These are phyloP conservation scores for Hyaloperonospora arabidopsidis DNA, from an alignment of 352 stramenopile genomes.

Conservation along the genomic window DNA sequence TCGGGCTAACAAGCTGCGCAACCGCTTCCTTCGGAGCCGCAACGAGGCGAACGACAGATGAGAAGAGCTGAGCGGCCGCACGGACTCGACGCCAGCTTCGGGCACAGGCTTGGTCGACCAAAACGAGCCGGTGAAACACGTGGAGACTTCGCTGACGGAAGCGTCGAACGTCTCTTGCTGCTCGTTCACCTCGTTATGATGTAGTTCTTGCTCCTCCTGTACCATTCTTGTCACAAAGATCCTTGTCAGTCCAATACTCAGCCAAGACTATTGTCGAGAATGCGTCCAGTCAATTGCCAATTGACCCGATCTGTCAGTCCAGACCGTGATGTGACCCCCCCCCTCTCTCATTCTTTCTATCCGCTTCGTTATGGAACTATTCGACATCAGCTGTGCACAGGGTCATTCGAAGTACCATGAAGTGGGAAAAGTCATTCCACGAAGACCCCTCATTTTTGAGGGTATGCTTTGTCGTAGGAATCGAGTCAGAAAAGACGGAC, in stretches of 20 bases:
- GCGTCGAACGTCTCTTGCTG: conserved; percentile 23
- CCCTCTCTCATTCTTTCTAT: no score
- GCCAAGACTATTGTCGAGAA: not conserved
- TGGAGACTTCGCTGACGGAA: conserved; percentile 21
- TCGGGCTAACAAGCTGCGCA: conserved; percentile 20
- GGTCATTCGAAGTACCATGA: not conserved
- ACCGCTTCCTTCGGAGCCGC: conserved; percentile 21
- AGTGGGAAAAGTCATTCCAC: conserved; percentile 2
- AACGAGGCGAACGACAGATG: conserved; percentile 23
- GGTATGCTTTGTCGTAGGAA: conserved; percentile 22
- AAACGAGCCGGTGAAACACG: conserved; percentile 22
- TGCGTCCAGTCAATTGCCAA: conserved; percentile 22
- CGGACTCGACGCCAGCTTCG: conserved; percentile 8
- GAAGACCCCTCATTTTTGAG: conserved; percentile 2
- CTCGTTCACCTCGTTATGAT: conserved; percentile 10
- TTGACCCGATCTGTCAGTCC: conserved; percentile 9
- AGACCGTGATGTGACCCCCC: no score
- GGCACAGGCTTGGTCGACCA: conserved; percentile 15
- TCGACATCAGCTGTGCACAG: conserved; percentile 1
- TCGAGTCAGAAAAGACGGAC: conserved; percentile 19
- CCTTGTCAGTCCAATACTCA: not conserved
- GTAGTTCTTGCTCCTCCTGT: conserved; percentile 11
- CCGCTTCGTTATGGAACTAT: no score
- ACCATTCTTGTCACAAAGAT: conserved; percentile 6
- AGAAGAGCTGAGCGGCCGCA: conserved; percentile 16